phyloP scores from a whole-genome alignment of 1,284 basidiomycete genomes.

The Fomitopsis palustris region DNA sequence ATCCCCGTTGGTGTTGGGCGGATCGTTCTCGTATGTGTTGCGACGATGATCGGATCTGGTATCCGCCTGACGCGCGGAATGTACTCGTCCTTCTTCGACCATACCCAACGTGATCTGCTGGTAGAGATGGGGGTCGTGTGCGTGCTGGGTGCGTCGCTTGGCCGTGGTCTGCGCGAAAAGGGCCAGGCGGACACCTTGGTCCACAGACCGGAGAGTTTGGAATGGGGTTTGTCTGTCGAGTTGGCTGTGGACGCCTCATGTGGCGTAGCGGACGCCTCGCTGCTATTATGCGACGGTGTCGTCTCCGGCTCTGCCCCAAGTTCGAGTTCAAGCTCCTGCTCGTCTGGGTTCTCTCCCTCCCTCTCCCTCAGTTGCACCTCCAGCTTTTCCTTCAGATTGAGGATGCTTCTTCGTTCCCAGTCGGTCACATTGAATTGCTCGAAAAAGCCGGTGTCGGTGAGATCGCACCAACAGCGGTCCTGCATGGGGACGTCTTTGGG shows the following conservation, averaged over 20 bases:
- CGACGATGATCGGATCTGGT: neutral
- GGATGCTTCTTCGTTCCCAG: constrained; percentile 66
- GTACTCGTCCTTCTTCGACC: neutral
- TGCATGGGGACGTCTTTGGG: constrained; percentile 53
- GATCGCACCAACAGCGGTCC: constrained; percentile 81
- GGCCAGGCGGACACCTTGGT: neutral
- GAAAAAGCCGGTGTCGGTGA: constrained; percentile 56
- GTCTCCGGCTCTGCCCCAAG: neutral
- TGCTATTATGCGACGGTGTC: neutral
- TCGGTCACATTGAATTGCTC: constrained; percentile 68
- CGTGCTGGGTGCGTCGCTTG: neutral
- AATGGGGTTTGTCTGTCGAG: neutral
- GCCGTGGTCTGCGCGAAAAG: neutral
- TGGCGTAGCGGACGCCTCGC: neutral
- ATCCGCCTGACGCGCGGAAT: constrained; percentile 1
- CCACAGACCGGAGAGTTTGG: neutral
- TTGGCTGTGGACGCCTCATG: neutral
- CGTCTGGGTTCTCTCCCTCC: constrained; percentile 25
- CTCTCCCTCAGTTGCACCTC: constrained; percentile 30
- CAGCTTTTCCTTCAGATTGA: constrained; percentile 38
- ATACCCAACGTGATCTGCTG: neutral
- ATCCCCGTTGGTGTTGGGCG: constrained; percentile 21
- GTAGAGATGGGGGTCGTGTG: neutral
- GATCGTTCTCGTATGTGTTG: neutral
- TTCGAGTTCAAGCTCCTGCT: neutral